Conservation (phyloP, 1,284 basidiomycete species). For the Ganoderma lingzhi region DNA sequence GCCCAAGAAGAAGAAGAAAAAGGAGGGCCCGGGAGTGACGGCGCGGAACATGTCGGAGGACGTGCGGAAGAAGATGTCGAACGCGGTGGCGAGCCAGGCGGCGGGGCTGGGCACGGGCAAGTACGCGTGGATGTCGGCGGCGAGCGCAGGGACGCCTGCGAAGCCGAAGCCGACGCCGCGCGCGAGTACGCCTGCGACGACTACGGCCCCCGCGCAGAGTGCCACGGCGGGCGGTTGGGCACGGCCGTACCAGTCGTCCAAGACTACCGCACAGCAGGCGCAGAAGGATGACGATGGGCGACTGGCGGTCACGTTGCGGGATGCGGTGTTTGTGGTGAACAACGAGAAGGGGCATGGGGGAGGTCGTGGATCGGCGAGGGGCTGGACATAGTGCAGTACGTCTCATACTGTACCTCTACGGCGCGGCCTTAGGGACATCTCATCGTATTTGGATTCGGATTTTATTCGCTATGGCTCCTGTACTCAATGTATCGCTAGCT, state of each 20-base stretch:
- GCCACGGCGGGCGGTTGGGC: conserved; percentile 59
- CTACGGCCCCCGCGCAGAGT: conserved; percentile 45
- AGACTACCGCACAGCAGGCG: conserved; percentile 46
- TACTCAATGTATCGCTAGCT: conserved; percentile 30
- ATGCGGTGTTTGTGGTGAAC: conserved; percentile 83
- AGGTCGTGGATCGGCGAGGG: conserved; percentile 73
- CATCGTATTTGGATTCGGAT: background rate
- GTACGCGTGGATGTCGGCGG: conserved; percentile 87
- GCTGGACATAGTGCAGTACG: conserved; percentile 59
- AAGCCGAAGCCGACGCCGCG: conserved; percentile 52
- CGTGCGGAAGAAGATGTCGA: conserved; percentile 88
- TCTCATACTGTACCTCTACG: too few species aligned
- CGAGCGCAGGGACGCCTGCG: conserved; percentile 52
- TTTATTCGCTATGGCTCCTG: background rate
- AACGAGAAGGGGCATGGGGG: conserved; percentile 82
- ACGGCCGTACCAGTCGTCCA: conserved; percentile 65
- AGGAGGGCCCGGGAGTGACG: conserved; percentile 83
- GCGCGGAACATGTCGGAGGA: conserved; percentile 90
- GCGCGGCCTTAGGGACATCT: background rate
- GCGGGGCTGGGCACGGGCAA: conserved; percentile 79
- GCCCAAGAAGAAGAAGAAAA: conserved; percentile 84
- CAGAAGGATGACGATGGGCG: conserved; percentile 63
- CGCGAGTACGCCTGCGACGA: conserved; percentile 40
- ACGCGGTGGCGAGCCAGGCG: conserved; percentile 86
- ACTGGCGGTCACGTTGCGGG: conserved; percentile 70